Base-by-base conservation (phyloP, 2,329 filamentous ascomycete genomes). In the Fusarium nygamai region DNA sequence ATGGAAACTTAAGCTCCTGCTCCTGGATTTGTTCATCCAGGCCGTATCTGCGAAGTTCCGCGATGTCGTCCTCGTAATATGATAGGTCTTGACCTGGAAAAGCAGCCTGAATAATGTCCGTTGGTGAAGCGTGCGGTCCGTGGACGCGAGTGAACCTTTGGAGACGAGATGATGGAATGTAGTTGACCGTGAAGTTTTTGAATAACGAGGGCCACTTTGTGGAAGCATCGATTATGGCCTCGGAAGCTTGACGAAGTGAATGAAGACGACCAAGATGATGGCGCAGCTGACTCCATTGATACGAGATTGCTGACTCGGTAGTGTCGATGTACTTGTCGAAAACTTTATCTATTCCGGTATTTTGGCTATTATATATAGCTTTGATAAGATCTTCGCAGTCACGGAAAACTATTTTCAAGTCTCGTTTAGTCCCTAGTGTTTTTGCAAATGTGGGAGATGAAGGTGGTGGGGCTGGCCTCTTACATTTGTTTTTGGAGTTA, bases 191-290 rank as follows among this genome's bases (percentile, higher is more conserved):
- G 19, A 64, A 60, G 29, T 60, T 29, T n/a, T 60, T 64, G 53
- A 64, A 64, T 17, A 64, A 24, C 14, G 2, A 19, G 29, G 53
- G 53, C 61, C 61, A 64, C 34, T 43, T 22, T 43, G 7, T 43
- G 14, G 17, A 64, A 36, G 53, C 61, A 4, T 60, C 22, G 4
- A 64, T 38, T 36, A 64, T 50, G 14, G 29, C 13, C 34, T 59
- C 53, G 9, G 61, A 64, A 16, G 61, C 61, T 34, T 64, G 61
- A 9, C 61, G 61, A 24, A 64, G 29, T 22, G 61, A 64, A 60
- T 41, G 61, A 24, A 64, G 54, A 16, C 61, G 61, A 5, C 61
- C 61, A 36, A 64, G 61, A 38, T 64, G 29, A 43, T 64, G 61
- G 7, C 61, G 61, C 27, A 64, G 24, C 27, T 64, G 61, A 60